A percentile compares a stretch with the other conserved stretches of the same genome.
Evolutionary conservation across 192 early-diverging fungal genomes (phyloP).

Genomic region (Umbelopsis sp.): DNA sequence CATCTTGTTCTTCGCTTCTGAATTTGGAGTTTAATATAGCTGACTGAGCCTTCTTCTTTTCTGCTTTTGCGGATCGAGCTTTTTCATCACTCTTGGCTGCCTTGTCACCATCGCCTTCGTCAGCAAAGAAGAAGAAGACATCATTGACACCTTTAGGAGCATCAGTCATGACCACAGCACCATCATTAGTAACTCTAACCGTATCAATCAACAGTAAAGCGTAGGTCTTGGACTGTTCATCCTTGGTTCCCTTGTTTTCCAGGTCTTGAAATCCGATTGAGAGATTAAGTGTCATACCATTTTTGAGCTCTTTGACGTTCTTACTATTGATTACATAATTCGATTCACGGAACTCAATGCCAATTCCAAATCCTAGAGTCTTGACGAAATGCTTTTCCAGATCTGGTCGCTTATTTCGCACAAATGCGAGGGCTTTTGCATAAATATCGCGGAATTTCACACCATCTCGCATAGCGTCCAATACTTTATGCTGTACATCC

Average conservation of each 20-base stretch:
- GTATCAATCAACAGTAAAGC: slow-evolving; percentile 86
- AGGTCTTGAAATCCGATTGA: slow-evolving; percentile 87
- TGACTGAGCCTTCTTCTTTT: slow-evolving; percentile 52
- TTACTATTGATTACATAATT: slow-evolving; percentile 77
- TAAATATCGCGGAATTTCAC: slow-evolving; percentile 80
- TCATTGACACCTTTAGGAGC: slow-evolving; percentile 55
- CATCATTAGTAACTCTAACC: slow-evolving; percentile 68
- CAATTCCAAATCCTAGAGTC: slow-evolving; percentile 88
- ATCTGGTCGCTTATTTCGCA: slow-evolving; percentile 81
- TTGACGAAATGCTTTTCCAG: slow-evolving; percentile 86
- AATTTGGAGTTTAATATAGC: slow-evolving; percentile 77
- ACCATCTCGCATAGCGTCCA: slow-evolving; percentile 74
- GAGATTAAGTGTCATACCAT: slow-evolving; percentile 86
- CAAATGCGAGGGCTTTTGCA: slow-evolving; percentile 62
- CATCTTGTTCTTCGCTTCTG: slow-evolving; percentile 77
- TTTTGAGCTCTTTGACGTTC: slow-evolving; percentile 64
- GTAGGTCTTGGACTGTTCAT: slow-evolving; percentile 79
- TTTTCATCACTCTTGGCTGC: slow-evolving; percentile 1
- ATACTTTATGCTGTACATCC: slow-evolving; percentile 77
- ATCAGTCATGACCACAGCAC: slow-evolving; percentile 62
- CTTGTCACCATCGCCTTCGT: slow-evolving; percentile 27
- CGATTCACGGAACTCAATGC: slow-evolving; percentile 92
- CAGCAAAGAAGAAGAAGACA: slow-evolving; percentile 48
- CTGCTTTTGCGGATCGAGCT: not conserved
- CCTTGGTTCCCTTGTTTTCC: slow-evolving; percentile 69